Conservation (phyloP, 768 basidiomycete species). For the Leccinum obscurum region DNA sequence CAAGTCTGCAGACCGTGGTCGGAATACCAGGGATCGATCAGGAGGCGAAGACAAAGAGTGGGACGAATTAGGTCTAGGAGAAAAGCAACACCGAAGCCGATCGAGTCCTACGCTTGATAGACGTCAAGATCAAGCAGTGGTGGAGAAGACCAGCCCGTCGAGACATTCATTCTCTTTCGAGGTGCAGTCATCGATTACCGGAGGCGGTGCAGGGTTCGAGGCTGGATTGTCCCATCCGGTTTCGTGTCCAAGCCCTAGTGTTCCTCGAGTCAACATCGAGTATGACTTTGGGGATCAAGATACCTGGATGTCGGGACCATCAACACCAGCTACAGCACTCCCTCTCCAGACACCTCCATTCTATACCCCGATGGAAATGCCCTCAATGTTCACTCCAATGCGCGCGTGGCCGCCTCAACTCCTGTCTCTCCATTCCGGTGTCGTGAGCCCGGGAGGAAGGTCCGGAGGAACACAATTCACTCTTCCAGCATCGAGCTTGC, state of each 20-base stretch:
- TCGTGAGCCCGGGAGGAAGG: constrained; percentile 1
- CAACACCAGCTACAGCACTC: constrained; percentile 23
- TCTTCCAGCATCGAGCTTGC: not conserved
- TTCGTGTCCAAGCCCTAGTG: not conserved
- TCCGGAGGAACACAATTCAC: constrained; percentile 11
- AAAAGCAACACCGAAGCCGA: constrained; percentile 18
- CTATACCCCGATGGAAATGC: constrained; percentile 30
- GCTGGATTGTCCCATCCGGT: not conserved
- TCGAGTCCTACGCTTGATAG: constrained; percentile 20
- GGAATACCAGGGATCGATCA: constrained; percentile 11
- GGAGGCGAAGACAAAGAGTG: constrained; percentile 6
- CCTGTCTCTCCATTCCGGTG: constrained; percentile 3
- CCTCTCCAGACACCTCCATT: constrained; percentile 27
- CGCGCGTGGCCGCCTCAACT: constrained; percentile 7
- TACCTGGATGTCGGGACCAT: constrained; percentile 19
- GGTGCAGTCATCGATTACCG: constrained; percentile 1
- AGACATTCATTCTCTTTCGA: constrained; percentile 13
- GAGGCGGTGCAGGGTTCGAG: not conserved
- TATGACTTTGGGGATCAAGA: constrained; percentile 24
- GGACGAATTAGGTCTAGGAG: constrained; percentile 5
- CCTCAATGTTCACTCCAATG: constrained; percentile 16
- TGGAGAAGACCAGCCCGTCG: not conserved
- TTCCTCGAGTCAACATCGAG: constrained; percentile 26
- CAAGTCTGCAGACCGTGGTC: constrained; percentile 23
- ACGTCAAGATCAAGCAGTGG: not conserved